Evolutionary conservation across 371 early-diverging fungal species (phyloP), one percentile per base, ranked within the genome.

Genomic region (Mucor ambiguus): DNA sequence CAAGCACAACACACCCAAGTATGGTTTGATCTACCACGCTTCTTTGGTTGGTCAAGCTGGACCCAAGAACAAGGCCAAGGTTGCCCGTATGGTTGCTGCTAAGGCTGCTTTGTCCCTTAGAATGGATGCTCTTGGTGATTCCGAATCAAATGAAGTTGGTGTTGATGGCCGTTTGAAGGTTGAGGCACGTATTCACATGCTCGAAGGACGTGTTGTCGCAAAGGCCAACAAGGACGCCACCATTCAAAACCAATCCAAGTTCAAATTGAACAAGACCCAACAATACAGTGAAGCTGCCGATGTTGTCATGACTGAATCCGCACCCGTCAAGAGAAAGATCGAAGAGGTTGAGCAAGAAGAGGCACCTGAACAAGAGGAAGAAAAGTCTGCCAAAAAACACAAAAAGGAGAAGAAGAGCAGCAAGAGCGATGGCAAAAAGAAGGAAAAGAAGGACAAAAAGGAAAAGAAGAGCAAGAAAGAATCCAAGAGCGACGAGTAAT

Each of bases 1-100:
- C 64, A 93, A 96, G 84, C 86, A 92, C 74, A 91, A 95, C 79
- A 98, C 98, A 32, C 98, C 98, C 70, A 98, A 98, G 85, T 97
- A 97, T 76, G 99, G 99, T 77, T 83, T 97, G 60, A 90, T 98
- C 67, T 98, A 92, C 80, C 94, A 96, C 75, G 92, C 96, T 33
- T 90, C 92, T 30, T 83, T 97, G 49, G 87, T 97, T 29, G 95
- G 95, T 60, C 92, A 93, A 79, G 93, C 95, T 55, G 85, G 85
- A 7, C 88, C 92, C 71, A 92, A 93, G 85, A 75, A 85, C 75
- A 96, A 95, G 89, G 97, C 97, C 57, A 95, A 96, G 85, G 89
- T 97, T 60, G 94, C 96, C 14, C 91, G 99, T 72, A 86, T 92
- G 76, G 83, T 96, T 43, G 96, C 96, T 48, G 89, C 96, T 65